These are phyloP conservation scores for Hamamelis virginiana DNA, from an alignment of 164 flowering plant genomes.

Conservation along the genomic window DNA sequence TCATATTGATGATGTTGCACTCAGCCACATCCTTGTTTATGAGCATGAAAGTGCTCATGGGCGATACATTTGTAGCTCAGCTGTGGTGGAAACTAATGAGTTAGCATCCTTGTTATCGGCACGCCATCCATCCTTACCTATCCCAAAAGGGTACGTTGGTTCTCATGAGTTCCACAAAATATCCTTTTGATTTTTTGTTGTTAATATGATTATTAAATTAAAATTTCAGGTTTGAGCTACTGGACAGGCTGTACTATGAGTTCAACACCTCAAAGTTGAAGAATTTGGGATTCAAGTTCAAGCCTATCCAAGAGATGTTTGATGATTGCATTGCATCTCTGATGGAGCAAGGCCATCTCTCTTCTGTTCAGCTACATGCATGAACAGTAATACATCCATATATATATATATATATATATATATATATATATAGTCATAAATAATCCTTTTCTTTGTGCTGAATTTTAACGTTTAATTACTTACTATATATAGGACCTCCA, in stretches of 20 bases:
- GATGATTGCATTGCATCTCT: slow-evolving; percentile 77
- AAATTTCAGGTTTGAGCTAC: slow-evolving; percentile 50
- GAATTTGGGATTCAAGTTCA: slow-evolving; percentile 74
- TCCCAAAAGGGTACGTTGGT: slow-evolving; percentile 58
- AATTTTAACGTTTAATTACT: too few species aligned
- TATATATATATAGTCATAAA: too few species aligned
- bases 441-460: too few species aligned
- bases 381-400: too few species aligned
- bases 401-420: too few species aligned
- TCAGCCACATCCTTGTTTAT: slow-evolving; percentile 68
- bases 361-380: too few species aligned
- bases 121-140: slow-evolving; percentile 61
- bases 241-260: slow-evolving; percentile 55
- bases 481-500: too few species aligned
- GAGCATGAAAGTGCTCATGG: slow-evolving; percentile 61
- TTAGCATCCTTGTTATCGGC: slow-evolving; percentile 44
- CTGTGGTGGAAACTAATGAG: slow-evolving; percentile 55
- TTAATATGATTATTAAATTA: neutral
- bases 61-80: slow-evolving; percentile 73
- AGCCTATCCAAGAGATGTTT: slow-evolving; percentile 76
- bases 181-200: too few species aligned
- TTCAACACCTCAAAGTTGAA: slow-evolving; percentile 59
- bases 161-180: too few species aligned
- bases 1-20: slow-evolving; percentile 90
- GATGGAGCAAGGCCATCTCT: slow-evolving; percentile 61